phyloP scores from a whole-genome alignment of 2,329 filamentous ascomycete genomes.

The Alternaria burnsii region DNA sequence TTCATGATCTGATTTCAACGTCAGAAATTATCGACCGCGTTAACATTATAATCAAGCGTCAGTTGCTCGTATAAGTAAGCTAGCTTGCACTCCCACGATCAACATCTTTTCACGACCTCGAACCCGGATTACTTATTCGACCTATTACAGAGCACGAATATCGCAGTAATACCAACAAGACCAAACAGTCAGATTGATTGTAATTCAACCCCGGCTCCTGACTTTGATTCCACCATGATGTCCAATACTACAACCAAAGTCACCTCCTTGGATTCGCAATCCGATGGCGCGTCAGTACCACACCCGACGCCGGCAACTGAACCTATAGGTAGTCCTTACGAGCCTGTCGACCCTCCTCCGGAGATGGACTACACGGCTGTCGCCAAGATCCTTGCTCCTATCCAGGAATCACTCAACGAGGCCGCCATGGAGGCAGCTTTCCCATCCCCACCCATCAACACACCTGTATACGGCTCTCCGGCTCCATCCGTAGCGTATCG shows the following conservation, averaged over 20 bases:
- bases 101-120: background rate
- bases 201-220: background rate
- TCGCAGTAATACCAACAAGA: background rate
- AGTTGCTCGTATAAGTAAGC: background rate
- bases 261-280: slow-evolving; percentile 33
- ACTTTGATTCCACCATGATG: slow-evolving; percentile 8
- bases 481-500: slow-evolving; percentile 34
- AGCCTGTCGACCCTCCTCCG: slow-evolving; percentile 22
- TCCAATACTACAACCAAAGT: slow-evolving; percentile 22
- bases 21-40: background rate
- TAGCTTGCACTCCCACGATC: background rate
- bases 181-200: background rate
- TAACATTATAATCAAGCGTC: background rate
- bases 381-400: slow-evolving; percentile 37
- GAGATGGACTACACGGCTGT: slow-evolving; percentile 39
- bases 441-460: slow-evolving; percentile 45
- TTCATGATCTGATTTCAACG: background rate
- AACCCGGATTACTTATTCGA: background rate
- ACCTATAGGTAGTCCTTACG: slow-evolving; percentile 19
- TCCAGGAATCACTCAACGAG: slow-evolving; percentile 44
- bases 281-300: slow-evolving; percentile 31
- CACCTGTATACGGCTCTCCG: slow-evolving; percentile 38
- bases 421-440: slow-evolving; percentile 39
- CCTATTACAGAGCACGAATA: background rate
- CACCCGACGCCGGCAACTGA: slow-evolving; percentile 40